These are phyloP conservation scores for Umbelopsis sp. DNA, from an alignment of 192 early-diverging fungal genomes.

Conservation along the genomic window DNA sequence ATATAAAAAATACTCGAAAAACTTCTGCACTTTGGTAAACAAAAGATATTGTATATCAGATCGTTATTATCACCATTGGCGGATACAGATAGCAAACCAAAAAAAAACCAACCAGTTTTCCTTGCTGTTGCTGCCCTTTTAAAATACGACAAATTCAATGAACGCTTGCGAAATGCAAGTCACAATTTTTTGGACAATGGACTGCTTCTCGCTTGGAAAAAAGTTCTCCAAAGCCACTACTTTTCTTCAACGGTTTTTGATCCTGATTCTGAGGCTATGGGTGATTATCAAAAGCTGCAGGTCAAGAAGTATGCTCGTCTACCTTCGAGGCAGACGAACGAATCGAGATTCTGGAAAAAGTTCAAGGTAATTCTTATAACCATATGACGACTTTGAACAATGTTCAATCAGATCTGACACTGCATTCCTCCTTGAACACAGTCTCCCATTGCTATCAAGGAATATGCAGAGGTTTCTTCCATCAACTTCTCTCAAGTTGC, in stretches of 20 bases:
- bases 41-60: too few relatives aligned
- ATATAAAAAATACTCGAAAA: too few relatives aligned
- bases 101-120: too few relatives aligned
- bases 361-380: slow-evolving; percentile 60
- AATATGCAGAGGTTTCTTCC: slow-evolving; percentile 81
- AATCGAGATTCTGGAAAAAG: slow-evolving; percentile 76
- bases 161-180: background rate
- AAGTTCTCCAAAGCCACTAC: slow-evolving; percentile 1
- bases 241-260: background rate
- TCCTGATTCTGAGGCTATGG: slow-evolving; percentile 3
- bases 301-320: slow-evolving; percentile 57
- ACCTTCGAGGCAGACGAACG: slow-evolving; percentile 58
- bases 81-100: too few relatives aligned
- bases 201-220: slow-evolving; percentile 11
- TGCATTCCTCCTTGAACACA: slow-evolving; percentile 37
- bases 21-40: too few relatives aligned
- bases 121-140: too few relatives aligned
- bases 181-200: background rate
- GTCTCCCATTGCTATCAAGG: slow-evolving; percentile 88
- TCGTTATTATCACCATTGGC: too few relatives aligned
- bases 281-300: slow-evolving; percentile 61
- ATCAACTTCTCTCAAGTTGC: slow-evolving; percentile 79
- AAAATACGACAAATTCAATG: too few relatives aligned
- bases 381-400: too few relatives aligned
- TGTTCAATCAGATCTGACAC: background rate